phyloP scores from a whole-genome alignment of 768 basidiomycete species.

The Amanita inopinata region DNA sequence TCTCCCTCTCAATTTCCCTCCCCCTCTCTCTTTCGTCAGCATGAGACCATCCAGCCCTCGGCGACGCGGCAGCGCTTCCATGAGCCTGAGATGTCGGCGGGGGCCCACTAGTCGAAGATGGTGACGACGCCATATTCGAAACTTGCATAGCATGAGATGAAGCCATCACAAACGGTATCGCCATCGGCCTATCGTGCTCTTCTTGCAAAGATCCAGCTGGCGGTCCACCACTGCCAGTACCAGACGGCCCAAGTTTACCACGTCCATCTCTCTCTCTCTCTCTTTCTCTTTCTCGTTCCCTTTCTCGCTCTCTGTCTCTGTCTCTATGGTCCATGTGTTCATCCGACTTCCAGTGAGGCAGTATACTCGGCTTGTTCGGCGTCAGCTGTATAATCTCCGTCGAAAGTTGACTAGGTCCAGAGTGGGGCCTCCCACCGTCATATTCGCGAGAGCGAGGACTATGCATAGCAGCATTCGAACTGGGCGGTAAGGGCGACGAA shows the following conservation, averaged over 20 bases:
- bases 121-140: not conserved
- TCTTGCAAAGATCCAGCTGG: slow-evolving; percentile 33
- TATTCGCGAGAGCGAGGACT: slow-evolving; percentile 23
- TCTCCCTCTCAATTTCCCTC: slow-evolving; percentile 2
- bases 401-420: slow-evolving; percentile 28
- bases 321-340: slow-evolving; percentile 9
- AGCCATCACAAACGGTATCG: slow-evolving; percentile 45
- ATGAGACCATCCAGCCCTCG: slow-evolving; percentile 23
- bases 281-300: slow-evolving; percentile 13
- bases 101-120: slow-evolving; percentile 5
- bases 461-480: slow-evolving; percentile 16
- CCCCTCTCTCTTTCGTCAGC: slow-evolving; percentile 20
- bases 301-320: slow-evolving; percentile 12
- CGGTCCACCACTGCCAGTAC: slow-evolving; percentile 14
- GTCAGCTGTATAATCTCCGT: slow-evolving; percentile 45
- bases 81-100: slow-evolving; percentile 15
- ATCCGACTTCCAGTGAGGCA: slow-evolving; percentile 11
- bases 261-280: slow-evolving; percentile 13
- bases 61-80: slow-evolving; percentile 20
- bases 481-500: slow-evolving; percentile 24
- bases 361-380: slow-evolving; percentile 24
- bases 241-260: not conserved
- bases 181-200: slow-evolving; percentile 42
- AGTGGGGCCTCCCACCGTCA: slow-evolving; percentile 24
- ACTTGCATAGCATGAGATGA: slow-evolving; percentile 32